Base-by-base conservation (phyloP, 1,139 yeast species). In the Geotrichum carabidarum region DNA sequence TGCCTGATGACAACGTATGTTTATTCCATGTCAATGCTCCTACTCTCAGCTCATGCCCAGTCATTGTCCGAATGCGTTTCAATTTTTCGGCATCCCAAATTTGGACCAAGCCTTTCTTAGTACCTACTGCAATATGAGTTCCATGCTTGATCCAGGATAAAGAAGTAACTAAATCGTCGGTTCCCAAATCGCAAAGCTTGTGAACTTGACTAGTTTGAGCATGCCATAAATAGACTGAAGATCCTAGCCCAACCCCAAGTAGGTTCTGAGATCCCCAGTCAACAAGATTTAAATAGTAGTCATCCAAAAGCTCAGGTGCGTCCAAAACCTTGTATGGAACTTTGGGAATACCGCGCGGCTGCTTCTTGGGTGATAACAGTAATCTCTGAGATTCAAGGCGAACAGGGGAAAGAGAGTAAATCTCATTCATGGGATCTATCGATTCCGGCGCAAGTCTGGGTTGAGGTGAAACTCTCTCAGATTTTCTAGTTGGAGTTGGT, bases 221-320 rank as follows among this genome's bases (percentile, higher is more conserved):
- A 68, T 90, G 91, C 91, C 98, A 91, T 27, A 91, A 73, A 67
- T 93, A 93, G 1, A 91, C 96, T 51, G 88, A 79, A 54, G 87
- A 83, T 0, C 95, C 95, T 46, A 93, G 75, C 0, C 97, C 98
- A 8, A 93, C 99, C 0, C 95, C 96, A 40, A 93, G 72, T 32
- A 87, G 74, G 69, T 91, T 95, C 59, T 85, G 90, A 37, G 88
- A 81, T 0, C 98, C 96, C 99, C 99, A 93, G 68, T 93, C 98
- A 1, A 93, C 87, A 57, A 93, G 74, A 67, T 93, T 94, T 45
- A 90, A 76, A 67, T 93, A 93, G 67, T 91, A 93, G 69, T 93
- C 98, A 68, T 94, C 99, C 9, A 90, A 87, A 40, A 94, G 74
- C 57, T 90, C 96, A 0, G 99, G 99, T 0, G 99, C 99, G 72